phyloP scores from a whole-genome alignment of 208 protist genomes.

The Leishmania major region DNA sequence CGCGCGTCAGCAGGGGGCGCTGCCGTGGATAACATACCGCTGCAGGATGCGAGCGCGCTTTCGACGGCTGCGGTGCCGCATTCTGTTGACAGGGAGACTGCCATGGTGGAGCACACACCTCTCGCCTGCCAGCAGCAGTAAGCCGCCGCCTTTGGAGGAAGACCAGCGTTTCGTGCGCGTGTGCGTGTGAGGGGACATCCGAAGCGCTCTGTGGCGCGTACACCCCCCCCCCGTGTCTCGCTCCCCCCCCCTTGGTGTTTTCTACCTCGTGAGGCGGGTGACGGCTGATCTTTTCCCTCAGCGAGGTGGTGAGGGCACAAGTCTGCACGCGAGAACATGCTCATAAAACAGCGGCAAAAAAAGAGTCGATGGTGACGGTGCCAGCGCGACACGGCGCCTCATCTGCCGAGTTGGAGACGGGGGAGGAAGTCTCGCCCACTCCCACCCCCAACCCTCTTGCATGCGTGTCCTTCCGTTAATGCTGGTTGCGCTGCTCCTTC shows the following conservation, averaged over 20 bases:
- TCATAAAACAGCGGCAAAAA: not conserved
- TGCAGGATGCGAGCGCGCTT: not conserved
- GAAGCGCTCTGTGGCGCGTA: not conserved
- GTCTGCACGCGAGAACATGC: not conserved
- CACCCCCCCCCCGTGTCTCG: not conserved
- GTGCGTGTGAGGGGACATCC: not conserved
- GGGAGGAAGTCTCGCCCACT: not conserved
- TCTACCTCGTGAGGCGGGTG: not conserved
- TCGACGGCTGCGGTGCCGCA: not conserved
- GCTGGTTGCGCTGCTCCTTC: not conserved
- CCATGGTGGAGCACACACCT: constrained; percentile 17
- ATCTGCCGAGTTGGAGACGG: not conserved
- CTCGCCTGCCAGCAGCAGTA: constrained; percentile 53
- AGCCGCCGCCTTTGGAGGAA: not conserved
- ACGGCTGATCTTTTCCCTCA: not conserved
- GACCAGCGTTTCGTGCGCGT: not conserved
- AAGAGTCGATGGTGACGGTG: not conserved
- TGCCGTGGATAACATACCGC: not conserved
- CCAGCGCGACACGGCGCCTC: not conserved
- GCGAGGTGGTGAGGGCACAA: not conserved
- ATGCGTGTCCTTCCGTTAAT: not conserved
- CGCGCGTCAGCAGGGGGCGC: not conserved
- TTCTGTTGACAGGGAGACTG: not conserved
- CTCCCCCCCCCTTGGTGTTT: too few relatives aligned
- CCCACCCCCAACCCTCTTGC: not conserved